phyloP scores from a whole-genome alignment of 768 basidiomycete genomes.

The Phlebiopsis gigantea region DNA sequence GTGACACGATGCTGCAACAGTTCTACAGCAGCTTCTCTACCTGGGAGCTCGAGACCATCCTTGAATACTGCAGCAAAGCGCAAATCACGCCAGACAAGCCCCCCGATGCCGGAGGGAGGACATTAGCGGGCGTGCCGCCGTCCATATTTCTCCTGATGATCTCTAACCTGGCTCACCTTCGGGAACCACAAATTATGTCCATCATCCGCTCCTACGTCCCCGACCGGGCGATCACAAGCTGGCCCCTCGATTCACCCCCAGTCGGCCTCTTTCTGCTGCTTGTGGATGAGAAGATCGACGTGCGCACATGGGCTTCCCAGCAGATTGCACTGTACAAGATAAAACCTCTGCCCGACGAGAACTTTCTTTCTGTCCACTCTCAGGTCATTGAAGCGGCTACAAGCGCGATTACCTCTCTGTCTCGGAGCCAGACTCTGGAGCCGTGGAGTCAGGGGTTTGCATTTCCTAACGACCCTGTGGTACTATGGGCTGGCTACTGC shows the following conservation, averaged over 20 bases:
- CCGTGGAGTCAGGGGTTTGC: constrained; percentile 6
- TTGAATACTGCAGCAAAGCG: constrained; percentile 38
- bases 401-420: constrained; percentile 23
- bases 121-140: constrained; percentile 41
- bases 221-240: constrained; percentile 31
- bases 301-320: constrained; percentile 57
- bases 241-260: constrained; percentile 57
- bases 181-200: constrained; percentile 40
- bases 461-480: constrained; percentile 34
- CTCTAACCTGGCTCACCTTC: constrained; percentile 54
- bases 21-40: constrained; percentile 62
- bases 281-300: constrained; percentile 39
- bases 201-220: constrained; percentile 37
- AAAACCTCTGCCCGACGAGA: constrained; percentile 40
- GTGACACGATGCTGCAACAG: constrained; percentile 37
- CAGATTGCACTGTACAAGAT: constrained; percentile 34
- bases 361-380: constrained; percentile 45
- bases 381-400: constrained; percentile 39
- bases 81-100: constrained; percentile 18
- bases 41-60: constrained; percentile 57
- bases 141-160: constrained; percentile 57
- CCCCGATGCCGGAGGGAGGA: background rate
- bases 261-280: constrained; percentile 56
- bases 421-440: constrained; percentile 3
- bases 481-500: constrained; percentile 49